Evolutionary conservation across 75 land plant species (phyloP).

Genomic region (Ceratopteris richardii): DNA sequence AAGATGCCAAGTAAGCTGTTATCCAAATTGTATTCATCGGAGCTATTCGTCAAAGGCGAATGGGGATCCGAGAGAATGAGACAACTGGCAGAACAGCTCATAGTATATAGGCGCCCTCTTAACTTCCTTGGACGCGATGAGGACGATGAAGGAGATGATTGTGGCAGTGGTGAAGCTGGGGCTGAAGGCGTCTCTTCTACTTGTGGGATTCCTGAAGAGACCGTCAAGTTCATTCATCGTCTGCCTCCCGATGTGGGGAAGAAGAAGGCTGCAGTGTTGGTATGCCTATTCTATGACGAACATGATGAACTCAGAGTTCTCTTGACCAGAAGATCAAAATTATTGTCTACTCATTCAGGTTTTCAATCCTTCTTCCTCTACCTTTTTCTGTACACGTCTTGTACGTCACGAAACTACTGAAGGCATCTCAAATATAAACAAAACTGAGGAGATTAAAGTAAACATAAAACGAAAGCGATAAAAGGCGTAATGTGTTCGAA

Average conservation of each 20-base stretch:
- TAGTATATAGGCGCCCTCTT: neutral
- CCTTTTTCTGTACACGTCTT: too few species aligned
- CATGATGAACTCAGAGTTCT: slow-evolving; percentile 67
- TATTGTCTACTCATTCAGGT: slow-evolving; percentile 78
- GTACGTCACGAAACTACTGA: too few species aligned
- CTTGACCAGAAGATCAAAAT: slow-evolving; percentile 71
- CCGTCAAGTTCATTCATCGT: neutral
- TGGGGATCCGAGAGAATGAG: neutral
- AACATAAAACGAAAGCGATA: too few species aligned
- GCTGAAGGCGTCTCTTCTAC: neutral
- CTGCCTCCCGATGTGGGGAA: slow-evolving; percentile 2
- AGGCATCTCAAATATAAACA: too few species aligned
- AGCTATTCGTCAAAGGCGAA: neutral
- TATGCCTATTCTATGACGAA: slow-evolving; percentile 61
- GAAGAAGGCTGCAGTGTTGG: slow-evolving; percentile 60
- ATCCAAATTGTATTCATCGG: too few species aligned
- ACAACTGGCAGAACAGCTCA: neutral
- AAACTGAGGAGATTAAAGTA: too few species aligned
- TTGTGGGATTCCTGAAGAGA: neutral
- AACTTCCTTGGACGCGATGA: neutral
- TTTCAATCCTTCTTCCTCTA: too few species aligned
- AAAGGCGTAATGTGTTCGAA: too few species aligned
- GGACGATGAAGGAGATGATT: neutral
- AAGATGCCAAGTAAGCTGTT: too few species aligned
- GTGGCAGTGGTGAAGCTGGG: neutral